phyloP scores from a whole-genome alignment of 2,329 filamentous ascomycete genomes.

The Phaeosphaeriaceae sp. region DNA sequence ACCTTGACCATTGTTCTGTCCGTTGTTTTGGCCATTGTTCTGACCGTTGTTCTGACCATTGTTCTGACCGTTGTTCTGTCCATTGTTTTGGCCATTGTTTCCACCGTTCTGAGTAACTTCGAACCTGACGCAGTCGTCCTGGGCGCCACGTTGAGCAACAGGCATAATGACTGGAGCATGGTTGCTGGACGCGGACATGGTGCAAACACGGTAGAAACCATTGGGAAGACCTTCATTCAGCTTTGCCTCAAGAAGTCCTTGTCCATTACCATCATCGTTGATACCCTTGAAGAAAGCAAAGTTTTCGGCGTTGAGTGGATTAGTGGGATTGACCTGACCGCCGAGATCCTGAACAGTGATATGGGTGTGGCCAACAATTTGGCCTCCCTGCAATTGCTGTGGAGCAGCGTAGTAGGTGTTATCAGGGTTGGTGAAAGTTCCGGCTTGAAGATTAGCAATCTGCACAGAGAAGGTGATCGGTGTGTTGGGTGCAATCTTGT shows the following conservation, averaged over 20 bases:
- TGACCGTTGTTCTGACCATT: slow-evolving; percentile 1
- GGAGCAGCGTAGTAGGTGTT: slow-evolving; percentile 63
- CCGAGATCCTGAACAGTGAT: slow-evolving; percentile 60
- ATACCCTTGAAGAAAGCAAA: slow-evolving; percentile 67
- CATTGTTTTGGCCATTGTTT: slow-evolving; percentile 8
- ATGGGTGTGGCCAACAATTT: slow-evolving; percentile 57
- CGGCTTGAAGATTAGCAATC: slow-evolving; percentile 58
- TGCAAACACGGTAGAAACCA: slow-evolving; percentile 60
- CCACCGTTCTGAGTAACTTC: slow-evolving; percentile 42
- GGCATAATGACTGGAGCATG: slow-evolving; percentile 66
- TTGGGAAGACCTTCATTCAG: slow-evolving; percentile 56
- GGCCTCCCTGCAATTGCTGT: slow-evolving; percentile 55
- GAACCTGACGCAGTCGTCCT: slow-evolving; percentile 62
- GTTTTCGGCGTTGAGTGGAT: slow-evolving; percentile 49
- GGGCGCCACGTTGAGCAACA: slow-evolving; percentile 60
- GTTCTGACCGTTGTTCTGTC: slow-evolving; percentile 2
- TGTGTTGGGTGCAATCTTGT: slow-evolving; percentile 49
- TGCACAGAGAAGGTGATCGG: slow-evolving; percentile 58
- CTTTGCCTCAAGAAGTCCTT: slow-evolving; percentile 54
- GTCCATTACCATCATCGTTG: slow-evolving; percentile 58
- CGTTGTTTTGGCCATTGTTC: background rate
- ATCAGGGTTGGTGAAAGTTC: slow-evolving; percentile 62
- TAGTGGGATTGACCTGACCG: slow-evolving; percentile 42
- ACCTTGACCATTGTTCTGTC: slow-evolving; percentile 1
- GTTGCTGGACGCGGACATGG: slow-evolving; percentile 58